Base-by-base conservation (phyloP, 1,284 basidiomycete species). In the Cystobasidium slooffiae region DNA sequence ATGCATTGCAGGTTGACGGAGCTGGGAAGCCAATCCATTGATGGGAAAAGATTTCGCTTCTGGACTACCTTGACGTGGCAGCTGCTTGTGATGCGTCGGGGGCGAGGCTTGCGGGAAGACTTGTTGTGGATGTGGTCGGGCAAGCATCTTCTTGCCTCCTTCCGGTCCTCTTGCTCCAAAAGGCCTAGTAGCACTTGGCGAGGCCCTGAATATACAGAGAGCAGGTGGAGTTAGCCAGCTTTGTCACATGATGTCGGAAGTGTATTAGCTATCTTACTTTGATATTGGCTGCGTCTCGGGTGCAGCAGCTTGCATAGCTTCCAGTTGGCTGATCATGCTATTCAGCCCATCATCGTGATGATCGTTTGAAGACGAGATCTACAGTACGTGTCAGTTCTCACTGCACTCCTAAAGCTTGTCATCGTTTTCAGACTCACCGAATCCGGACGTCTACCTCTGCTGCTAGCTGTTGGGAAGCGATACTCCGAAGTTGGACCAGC, bases 271-370 rank as follows among this genome's bases (percentile, higher is more conserved):
- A 24, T 41, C 56, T 41, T 43, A 59, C 56, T 31, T 41, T 8
- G 56, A 6, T 41, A 22, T 51, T 41, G 44, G n/a, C 18, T 22
- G 7, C 43, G 3, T 16, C 8, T 47, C 39, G 8, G 68, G 9
- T 10, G 8, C 61, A 20, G 58, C 63, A 14, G 70, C 70, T 24
- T 73, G 70, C 70, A 73, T 55, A 37, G 70, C 63, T 59, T 73
- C 70, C 9, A 73, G 53, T 20, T 66, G 62, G 44, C 62, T 47
- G 14, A 73, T 73, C 70, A 73, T 73, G 16, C 46, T 73, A 22
- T 73, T 62, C 41, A 73, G 44, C 9, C 53, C 56, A 6, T 58
- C 51, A 53, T 73, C 70, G 44, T 64, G 70, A 20, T 49, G 52
- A 37, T 66, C 63, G 20, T 56, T 58, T 9, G 70, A 73, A 39